phyloP scores from a whole-genome alignment of 306 rosid species.

The Malus asiatica region DNA sequence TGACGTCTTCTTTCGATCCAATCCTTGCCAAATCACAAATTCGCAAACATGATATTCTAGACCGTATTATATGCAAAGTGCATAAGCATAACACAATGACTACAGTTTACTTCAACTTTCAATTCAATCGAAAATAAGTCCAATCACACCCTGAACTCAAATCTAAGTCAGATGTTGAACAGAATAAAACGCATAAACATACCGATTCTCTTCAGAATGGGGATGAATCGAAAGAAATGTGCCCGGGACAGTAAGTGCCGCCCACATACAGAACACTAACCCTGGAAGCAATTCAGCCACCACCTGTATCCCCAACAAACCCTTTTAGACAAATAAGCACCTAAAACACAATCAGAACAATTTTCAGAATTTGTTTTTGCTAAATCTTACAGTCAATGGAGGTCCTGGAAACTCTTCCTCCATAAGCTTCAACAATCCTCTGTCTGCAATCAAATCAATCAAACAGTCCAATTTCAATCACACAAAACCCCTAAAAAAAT shows the following conservation, averaged over 20 bases:
- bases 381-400: constrained; percentile 52
- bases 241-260: constrained; percentile 66
- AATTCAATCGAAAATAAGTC: background rate
- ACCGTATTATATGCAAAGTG: background rate
- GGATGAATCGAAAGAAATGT: constrained; percentile 65
- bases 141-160: background rate
- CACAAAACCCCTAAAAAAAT: background rate
- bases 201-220: constrained; percentile 81
- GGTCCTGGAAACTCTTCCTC: constrained; percentile 88
- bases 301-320: constrained; percentile 44
- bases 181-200: background rate
- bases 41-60: background rate
- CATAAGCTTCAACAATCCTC: constrained; percentile 71
- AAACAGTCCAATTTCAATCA: background rate
- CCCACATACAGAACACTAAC: constrained; percentile 59
- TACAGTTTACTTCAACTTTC: background rate
- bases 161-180: background rate
- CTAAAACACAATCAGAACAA: constrained; percentile 2
- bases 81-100: background rate
- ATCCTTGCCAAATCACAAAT: no score
- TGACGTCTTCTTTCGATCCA: no score
- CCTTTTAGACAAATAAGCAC: background rate
- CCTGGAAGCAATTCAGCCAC: constrained; percentile 56
- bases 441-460: constrained; percentile 47
- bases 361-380: background rate